Evolutionary conservation across 805 yeast genomes (phyloP), one percentile per base, ranked within the genome.

Genomic region (Wickerhamiella galacta): DNA sequence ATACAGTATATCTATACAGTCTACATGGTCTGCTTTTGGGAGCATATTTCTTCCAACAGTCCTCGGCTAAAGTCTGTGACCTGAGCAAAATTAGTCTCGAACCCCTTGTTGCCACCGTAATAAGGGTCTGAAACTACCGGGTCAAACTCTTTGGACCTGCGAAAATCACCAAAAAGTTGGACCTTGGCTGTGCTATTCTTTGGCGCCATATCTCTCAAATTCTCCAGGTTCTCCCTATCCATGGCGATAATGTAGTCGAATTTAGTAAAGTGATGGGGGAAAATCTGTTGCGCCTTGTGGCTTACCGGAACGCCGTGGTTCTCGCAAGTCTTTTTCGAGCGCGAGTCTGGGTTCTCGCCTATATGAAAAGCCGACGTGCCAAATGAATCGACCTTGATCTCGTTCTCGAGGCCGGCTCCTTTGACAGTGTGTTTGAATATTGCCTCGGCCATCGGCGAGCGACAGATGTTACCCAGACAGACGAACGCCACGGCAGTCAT

Each of bases 371-470:
- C 77, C 7, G 79, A 72, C 1, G 95, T 82, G 11, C 95, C 96
- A 54, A 74, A 85, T 1, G 95, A 82, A 48, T 85, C 95, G 12
- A 49, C 49, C 0, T 57, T 49, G 39, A 83, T 68, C n/a, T 49
- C 49, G 12, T 50, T 54, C 21, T 39, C 47, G 19, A 60, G 41
- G 0, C 75, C 74, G 15, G 56, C 52, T 28, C 68, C 51, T 27
- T 68, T 52, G 7, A 80, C 92, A 11, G 60, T 58, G 37, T 79
- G 71, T 30, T 61, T 63, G 56, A 85, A 82, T 1, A 83, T 80
- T 0, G 95, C 95, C 57, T 87, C 95, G 0, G 96, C 95, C 96
- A 85, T 87, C 10, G 96, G 96, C 2, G 95, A 82, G 31, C 95
- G 85, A 49, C 95, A 83, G 75, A 80, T 80, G 53, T 85, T 85